phyloP scores from a whole-genome alignment of 2,329 filamentous ascomycete genomes.

The Amphichorda felina region DNA sequence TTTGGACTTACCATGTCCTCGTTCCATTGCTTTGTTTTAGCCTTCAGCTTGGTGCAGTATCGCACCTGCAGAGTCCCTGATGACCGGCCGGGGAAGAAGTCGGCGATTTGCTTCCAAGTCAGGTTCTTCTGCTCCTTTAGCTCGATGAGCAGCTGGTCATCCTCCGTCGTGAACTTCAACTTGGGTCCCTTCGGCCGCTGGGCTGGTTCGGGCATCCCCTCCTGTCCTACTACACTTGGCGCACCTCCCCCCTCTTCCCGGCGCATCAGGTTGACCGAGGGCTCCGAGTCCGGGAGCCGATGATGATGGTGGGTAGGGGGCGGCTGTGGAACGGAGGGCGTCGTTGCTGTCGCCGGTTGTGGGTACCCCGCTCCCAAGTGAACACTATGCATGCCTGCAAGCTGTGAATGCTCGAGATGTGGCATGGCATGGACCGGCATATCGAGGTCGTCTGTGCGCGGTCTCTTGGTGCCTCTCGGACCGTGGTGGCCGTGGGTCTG shows the following conservation, averaged over 20 bases:
- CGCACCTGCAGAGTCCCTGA: slow-evolving; percentile 87
- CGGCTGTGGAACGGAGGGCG: slow-evolving; percentile 18
- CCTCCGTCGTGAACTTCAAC: slow-evolving; percentile 86
- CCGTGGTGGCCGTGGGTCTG: background rate
- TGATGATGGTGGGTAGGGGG: slow-evolving; percentile 68
- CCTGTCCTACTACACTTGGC: slow-evolving; percentile 76
- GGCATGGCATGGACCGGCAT: slow-evolving; percentile 36
- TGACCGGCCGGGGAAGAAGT: slow-evolving; percentile 86
- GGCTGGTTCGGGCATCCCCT: slow-evolving; percentile 77
- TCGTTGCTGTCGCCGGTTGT: slow-evolving; percentile 24
- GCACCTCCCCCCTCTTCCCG: slow-evolving; percentile 49
- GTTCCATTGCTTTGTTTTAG: slow-evolving; percentile 87
- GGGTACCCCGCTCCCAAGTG: slow-evolving; percentile 40
- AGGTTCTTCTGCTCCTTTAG: slow-evolving; percentile 90
- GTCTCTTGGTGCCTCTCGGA: slow-evolving; percentile 32
- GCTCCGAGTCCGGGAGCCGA: slow-evolving; percentile 61
- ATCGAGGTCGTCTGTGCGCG: slow-evolving; percentile 47
- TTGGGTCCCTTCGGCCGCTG: slow-evolving; percentile 75
- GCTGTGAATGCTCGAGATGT: slow-evolving; percentile 40
- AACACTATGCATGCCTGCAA: slow-evolving; percentile 42
- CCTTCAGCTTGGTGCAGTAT: slow-evolving; percentile 91
- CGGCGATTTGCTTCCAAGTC: slow-evolving; percentile 95
- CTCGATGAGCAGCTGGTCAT: slow-evolving; percentile 78
- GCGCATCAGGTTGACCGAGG: slow-evolving; percentile 56
- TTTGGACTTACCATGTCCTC: slow-evolving; percentile 83